Conservation (phyloP, 1,284 basidiomycete genomes). For the Papiliotrema fonsecae region DNA sequence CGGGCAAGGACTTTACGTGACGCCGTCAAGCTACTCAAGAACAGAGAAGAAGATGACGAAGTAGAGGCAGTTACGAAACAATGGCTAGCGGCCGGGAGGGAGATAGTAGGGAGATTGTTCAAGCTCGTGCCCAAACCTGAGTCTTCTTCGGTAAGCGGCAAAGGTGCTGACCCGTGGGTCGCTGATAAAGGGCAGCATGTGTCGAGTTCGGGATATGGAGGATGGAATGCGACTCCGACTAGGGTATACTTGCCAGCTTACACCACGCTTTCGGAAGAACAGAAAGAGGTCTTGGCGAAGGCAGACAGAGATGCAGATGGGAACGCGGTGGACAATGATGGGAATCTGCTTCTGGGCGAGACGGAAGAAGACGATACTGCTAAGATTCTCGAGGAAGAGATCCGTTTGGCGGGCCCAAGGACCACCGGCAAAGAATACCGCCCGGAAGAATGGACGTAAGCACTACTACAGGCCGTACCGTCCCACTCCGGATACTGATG, state of each 20-base stretch:
- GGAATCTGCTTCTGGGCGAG: slow-evolving; percentile 18
- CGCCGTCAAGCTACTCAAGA: slow-evolving; percentile 15
- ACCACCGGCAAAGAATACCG: background rate
- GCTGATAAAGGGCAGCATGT: too few relatives aligned
- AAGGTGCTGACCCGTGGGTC: too few relatives aligned
- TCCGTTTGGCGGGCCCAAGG: background rate
- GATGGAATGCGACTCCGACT: too few relatives aligned
- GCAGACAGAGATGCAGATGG: slow-evolving; percentile 21
- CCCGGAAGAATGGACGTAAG: background rate
- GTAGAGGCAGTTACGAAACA: slow-evolving; percentile 20
- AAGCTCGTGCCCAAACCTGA: slow-evolving; percentile 19
- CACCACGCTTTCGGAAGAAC: slow-evolving; percentile 6
- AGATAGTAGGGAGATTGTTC: slow-evolving; percentile 39
- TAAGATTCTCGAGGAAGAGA: background rate
- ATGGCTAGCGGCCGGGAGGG: slow-evolving; percentile 41
- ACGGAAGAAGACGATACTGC: slow-evolving; percentile 7
- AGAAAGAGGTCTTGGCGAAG: slow-evolving; percentile 13
- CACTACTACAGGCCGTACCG: background rate
- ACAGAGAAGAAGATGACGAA: slow-evolving; percentile 27
- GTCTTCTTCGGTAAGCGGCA: background rate
- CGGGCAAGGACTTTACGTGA: slow-evolving; percentile 1
- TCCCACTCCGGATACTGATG: background rate
- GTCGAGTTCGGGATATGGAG: background rate
- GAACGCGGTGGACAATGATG: slow-evolving; percentile 27
- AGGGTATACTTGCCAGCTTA: background rate